Percentiles rank a stretch among this genome's conserved stretches.
phyloP scores from a whole-genome alignment of 192 early-diverging fungal species.

The Dissophora ornata region DNA sequence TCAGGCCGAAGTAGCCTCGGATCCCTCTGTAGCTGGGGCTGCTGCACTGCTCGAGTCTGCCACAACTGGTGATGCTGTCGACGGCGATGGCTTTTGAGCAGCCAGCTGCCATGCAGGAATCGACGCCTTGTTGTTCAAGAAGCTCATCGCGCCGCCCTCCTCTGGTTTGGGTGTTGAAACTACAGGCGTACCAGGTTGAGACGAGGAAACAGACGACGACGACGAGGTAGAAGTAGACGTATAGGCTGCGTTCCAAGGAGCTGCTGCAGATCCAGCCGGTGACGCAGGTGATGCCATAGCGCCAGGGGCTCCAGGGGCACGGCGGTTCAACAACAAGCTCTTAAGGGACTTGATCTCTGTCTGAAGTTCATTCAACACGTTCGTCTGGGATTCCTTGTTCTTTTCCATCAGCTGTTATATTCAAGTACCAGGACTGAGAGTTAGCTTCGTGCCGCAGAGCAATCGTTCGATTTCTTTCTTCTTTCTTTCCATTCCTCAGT shows the following conservation, averaged over 20 bases:
- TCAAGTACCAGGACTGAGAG: background rate
- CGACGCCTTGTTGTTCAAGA: constrained; percentile 47
- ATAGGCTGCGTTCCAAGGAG: constrained; percentile 54
- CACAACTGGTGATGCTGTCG: background rate
- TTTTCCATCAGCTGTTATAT: constrained; percentile 77
- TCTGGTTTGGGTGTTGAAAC: constrained; percentile 12
- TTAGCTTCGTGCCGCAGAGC: too few relatives aligned
- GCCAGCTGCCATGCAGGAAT: constrained; percentile 81
- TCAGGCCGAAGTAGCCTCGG: constrained; percentile 21
- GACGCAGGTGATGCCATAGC: background rate
- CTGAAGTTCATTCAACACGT: constrained; percentile 84
- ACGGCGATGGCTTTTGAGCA: constrained; percentile 28
- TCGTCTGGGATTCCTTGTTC: constrained; percentile 75
- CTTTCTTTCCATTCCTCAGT: background rate
- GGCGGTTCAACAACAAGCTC: constrained; percentile 87
- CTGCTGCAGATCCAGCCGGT: constrained; percentile 38
- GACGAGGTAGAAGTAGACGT: too few relatives aligned
- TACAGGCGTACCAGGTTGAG: constrained; percentile 19
- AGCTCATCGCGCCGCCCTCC: constrained; percentile 33
- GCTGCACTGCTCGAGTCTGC: background rate
- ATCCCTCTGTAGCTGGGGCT: constrained; percentile 9
- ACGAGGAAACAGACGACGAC: too few relatives aligned
- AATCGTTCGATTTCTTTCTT: too few relatives aligned
- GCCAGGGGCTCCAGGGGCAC: constrained; percentile 54
- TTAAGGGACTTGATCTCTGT: constrained; percentile 94